Evolutionary conservation across 306 rosid genomes (phyloP).

Genomic region (Sindora glabra): DNA sequence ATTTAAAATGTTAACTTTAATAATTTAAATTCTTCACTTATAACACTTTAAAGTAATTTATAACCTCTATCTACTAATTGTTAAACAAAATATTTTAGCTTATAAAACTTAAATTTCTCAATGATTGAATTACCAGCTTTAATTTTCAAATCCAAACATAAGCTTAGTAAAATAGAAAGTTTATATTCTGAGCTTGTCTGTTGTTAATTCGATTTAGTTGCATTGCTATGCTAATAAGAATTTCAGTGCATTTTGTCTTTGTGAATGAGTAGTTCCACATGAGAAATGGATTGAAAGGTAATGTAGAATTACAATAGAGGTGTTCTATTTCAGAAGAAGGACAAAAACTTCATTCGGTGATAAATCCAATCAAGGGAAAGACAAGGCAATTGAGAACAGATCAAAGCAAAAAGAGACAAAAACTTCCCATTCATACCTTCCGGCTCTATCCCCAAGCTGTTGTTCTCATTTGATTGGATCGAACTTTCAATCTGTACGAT

Average conservation of each 20-base stretch:
- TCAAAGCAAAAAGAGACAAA: neutral
- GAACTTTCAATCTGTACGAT: constrained; percentile 88
- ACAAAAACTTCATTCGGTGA: neutral
- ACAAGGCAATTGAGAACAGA: neutral
- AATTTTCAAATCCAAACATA: too few relatives aligned
- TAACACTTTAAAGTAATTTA: too few relatives aligned
- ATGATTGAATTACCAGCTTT: too few relatives aligned
- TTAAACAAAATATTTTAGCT: too few relatives aligned
- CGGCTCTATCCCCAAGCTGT: constrained; percentile 30
- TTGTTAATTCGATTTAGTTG: neutral
- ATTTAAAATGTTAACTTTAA: too few relatives aligned
- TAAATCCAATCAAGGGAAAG: constrained; percentile 2
- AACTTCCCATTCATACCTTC: constrained; percentile 47
- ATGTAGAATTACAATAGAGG: neutral
- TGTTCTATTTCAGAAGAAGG: neutral
- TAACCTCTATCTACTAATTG: too few relatives aligned
- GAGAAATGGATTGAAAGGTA: neutral
- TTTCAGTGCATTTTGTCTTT: neutral
- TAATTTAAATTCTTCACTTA: too few relatives aligned
- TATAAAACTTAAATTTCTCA: too few relatives aligned
- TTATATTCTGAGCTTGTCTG: neutral
- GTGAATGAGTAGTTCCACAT: neutral
- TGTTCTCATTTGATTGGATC: constrained; percentile 51
- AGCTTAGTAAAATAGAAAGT: too few relatives aligned
- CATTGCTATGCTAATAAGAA: neutral